Conservation (phyloP, 768 basidiomycete genomes). For the Psilocybe cubensis region DNA sequence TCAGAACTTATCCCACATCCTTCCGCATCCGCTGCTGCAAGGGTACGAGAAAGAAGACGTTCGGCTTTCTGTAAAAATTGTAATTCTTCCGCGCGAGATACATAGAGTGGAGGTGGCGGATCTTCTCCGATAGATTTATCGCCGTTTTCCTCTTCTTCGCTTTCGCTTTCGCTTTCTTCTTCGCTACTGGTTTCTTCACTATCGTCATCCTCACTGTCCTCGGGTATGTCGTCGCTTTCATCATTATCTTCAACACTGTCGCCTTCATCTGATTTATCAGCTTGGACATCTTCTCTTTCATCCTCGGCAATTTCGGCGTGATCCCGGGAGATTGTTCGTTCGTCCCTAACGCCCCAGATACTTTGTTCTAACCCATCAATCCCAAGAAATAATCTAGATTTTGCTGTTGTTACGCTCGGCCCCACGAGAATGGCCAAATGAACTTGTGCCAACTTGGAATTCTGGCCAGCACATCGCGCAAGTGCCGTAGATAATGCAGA, state of each 20-base stretch:
- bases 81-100: slow-evolving; percentile 33
- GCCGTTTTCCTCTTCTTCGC: slow-evolving; percentile 12
- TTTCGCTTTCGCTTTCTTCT: slow-evolving; percentile 7
- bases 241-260: slow-evolving; percentile 16
- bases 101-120: slow-evolving; percentile 6
- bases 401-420: slow-evolving; percentile 63
- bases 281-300: slow-evolving; percentile 24
- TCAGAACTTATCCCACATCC: slow-evolving; percentile 40
- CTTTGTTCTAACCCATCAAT: slow-evolving; percentile 67
- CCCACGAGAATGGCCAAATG: slow-evolving; percentile 71
- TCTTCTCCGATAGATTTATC: neutral
- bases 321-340: slow-evolving; percentile 28
- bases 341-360: slow-evolving; percentile 35
- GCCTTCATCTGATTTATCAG: slow-evolving; percentile 30
- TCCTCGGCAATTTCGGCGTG: slow-evolving; percentile 29
- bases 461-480: slow-evolving; percentile 31
- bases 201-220: slow-evolving; percentile 35
- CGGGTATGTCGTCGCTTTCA: slow-evolving; percentile 24
- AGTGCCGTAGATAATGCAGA: slow-evolving; percentile 71
- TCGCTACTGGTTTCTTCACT: slow-evolving; percentile 16
- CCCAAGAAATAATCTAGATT: slow-evolving; percentile 60
- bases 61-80: slow-evolving; percentile 36
- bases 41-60: slow-evolving; percentile 37
- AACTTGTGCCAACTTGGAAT: slow-evolving; percentile 31
- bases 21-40: slow-evolving; percentile 36